Percentiles rank a stretch among this genome's conserved stretches.
Evolutionary conservation across 148 eudicot genomes (phyloP).

Genomic region (Vaccinium myrtillus): DNA sequence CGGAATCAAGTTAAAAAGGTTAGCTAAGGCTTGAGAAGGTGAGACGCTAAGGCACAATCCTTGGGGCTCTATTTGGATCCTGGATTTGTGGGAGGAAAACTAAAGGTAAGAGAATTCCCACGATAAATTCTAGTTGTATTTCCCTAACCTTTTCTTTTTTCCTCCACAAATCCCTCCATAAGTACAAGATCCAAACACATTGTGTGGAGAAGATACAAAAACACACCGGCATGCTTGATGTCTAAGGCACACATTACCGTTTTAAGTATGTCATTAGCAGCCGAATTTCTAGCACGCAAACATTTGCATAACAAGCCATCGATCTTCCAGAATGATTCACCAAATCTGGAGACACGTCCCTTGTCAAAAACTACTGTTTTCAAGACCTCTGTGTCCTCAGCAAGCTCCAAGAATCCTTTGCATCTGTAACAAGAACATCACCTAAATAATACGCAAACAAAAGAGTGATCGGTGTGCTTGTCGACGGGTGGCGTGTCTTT

Average conservation of each 20-base stretch:
- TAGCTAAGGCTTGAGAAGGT: neutral
- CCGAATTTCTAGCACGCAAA: slow-evolving; percentile 2
- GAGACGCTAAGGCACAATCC: neutral
- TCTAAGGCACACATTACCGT: slow-evolving; percentile 2
- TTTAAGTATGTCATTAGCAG: slow-evolving; percentile 1
- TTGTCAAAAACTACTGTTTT: slow-evolving; percentile 15
- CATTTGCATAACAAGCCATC: slow-evolving; percentile 15
- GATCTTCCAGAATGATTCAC: slow-evolving; percentile 7
- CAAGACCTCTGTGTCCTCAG: slow-evolving; percentile 5
- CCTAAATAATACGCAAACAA: neutral
- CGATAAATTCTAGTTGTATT: neutral
- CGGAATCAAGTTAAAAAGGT: neutral
- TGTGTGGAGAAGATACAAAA: neutral
- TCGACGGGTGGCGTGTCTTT: neutral
- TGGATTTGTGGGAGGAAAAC: neutral
- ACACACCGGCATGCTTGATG: too few relatives aligned
- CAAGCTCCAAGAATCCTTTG: slow-evolving; percentile 11
- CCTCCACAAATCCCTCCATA: neutral
- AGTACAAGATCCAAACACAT: neutral
- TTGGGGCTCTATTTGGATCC: neutral
- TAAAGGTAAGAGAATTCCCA: neutral
- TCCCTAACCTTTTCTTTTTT: neutral
- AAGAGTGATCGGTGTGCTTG: too few relatives aligned
- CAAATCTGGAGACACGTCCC: neutral
- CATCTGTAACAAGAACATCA: slow-evolving; percentile 10